These are phyloP conservation scores for Paramecium octaurelia DNA, from an alignment of 73 alveolate genomes.

Conservation along the genomic window DNA sequence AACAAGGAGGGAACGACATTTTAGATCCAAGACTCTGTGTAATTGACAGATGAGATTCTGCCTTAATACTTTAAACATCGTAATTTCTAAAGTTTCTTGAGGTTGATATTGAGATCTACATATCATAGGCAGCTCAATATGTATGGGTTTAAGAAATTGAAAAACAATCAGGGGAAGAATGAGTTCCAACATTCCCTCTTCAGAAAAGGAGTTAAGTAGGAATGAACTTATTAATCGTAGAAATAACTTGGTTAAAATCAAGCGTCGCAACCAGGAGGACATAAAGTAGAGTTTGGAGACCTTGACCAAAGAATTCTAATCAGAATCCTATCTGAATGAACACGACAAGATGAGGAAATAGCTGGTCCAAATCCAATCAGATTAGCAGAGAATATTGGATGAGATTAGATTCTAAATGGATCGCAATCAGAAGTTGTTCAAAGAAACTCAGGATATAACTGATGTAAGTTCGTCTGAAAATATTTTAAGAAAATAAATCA, in stretches of 20 bases:
- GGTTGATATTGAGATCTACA: neutral
- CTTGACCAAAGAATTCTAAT: neutral
- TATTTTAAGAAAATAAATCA: neutral
- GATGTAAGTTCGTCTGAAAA: neutral
- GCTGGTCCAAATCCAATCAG: neutral
- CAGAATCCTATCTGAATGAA: neutral
- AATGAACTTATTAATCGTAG: neutral
- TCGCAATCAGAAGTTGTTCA: neutral
- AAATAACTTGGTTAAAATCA: neutral
- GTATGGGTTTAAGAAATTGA: slow-evolving; percentile 42
- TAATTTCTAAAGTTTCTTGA: slow-evolving; percentile 15
- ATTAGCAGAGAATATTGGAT: neutral
- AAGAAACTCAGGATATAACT: neutral
- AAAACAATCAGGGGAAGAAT: neutral
- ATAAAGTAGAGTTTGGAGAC: neutral
- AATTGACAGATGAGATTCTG: neutral
- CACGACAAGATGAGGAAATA: neutral
- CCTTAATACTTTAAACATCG: slow-evolving; percentile 18
- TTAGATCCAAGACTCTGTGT: neutral
- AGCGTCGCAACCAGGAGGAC: slow-evolving; percentile 23
- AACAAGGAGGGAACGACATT: slow-evolving; percentile 16
- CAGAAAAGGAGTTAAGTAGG: slow-evolving; percentile 6
- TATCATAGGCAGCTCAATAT: neutral
- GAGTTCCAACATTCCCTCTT: neutral
- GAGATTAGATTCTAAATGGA: neutral